Evolutionary conservation across 169 alveolate genomes (phyloP).

Genomic region (Plasmodium coatneyi): DNA sequence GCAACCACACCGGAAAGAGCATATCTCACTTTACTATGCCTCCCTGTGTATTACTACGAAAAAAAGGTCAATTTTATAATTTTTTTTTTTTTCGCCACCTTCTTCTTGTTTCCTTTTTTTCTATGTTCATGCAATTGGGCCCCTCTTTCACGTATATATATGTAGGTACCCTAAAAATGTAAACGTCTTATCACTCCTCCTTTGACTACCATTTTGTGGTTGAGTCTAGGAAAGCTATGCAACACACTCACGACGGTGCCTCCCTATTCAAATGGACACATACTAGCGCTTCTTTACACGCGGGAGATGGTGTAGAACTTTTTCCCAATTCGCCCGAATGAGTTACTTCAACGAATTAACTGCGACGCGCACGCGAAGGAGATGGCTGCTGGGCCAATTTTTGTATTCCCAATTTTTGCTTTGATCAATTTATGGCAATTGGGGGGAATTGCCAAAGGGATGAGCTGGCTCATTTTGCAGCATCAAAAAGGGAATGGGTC

Average conservation of each 20-base stretch:
- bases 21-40: not conserved
- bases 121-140: not conserved
- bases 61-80: not conserved
- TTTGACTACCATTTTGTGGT: not conserved
- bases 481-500: not conserved
- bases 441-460: not conserved
- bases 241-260: not conserved
- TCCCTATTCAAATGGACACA: not conserved
- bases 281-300: not conserved
- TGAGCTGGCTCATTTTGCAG: not conserved
- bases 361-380: not conserved
- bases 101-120: not conserved
- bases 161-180: not conserved
- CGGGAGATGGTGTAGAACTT: not conserved
- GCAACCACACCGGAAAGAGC: not conserved
- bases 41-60: not conserved
- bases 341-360: not conserved
- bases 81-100: not conserved
- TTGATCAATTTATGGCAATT: not conserved
- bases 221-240: not conserved
- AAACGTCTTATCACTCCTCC: not conserved
- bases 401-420: not conserved
- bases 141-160: not conserved
- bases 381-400: not conserved
- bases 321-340: not conserved